Base-by-base conservation (phyloP, 306 rosid species). In the Lathyrus aphaca region DNA sequence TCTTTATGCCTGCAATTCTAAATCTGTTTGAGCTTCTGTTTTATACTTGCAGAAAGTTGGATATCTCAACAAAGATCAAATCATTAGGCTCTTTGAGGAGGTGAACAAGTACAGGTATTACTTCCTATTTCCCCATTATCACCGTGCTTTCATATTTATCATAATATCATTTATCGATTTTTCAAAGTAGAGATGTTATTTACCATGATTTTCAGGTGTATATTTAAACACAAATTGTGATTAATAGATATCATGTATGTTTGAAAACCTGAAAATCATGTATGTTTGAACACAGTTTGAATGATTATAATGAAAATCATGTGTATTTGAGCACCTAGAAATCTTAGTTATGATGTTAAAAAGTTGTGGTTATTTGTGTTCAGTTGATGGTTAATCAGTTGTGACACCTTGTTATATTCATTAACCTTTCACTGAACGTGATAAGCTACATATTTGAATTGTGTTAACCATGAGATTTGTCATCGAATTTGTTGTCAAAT, bases 71-170 rank as follows among this genome's bases (percentile, higher is more conserved):
- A 87, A 91, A 80, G 80, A 74, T 39, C 95, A 94, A 72, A 91
- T 96, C 83, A 89, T 91, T 66, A 61, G 46, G 70, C 95, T 94
- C 19, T 86, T 94, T 76, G 89, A 88, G 83, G 97, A 91, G 80
- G 75, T 94, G 73, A 82, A 87, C 78, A 87, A 86, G 42, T 94
- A 94, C 84, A 91, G 99, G 99, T 94, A 85, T 56, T 53, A 37
- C 37, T 38, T 42, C 42, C 59, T 64, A 53, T 14, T 6, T 32
- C 74, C 25, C 23, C 59, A 3, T 74, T 29, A 71, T 62, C 35
- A 66, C 60, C 5, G 72, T 70, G 72, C 38, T 74, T 67, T 78
- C 64, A 18, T 43, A 68, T 50, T 65, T 66, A 59, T 63, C 62
- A 42, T 67, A 43, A 58, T 51, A 35, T 61, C n/a, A 21, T n/a